Base-by-base conservation (phyloP, 2,329 filamentous ascomycete species). In the Monosporascus sp. region DNA sequence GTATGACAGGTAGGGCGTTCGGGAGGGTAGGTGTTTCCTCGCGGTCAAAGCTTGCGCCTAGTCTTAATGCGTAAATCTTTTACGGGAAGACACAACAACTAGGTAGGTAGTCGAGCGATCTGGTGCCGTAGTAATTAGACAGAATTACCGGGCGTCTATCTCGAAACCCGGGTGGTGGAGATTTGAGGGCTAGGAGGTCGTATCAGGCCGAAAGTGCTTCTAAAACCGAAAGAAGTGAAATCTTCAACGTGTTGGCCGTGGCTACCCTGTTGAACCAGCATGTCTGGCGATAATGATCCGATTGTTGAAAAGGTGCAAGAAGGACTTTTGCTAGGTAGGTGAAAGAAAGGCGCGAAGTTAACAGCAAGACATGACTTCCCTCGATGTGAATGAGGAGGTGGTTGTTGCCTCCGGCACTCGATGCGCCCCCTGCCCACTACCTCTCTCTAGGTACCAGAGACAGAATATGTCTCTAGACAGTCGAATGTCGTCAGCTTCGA, bases 251-350 rank as follows among this genome's bases (percentile, higher is more conserved):
- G 37, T 47, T 52, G 54, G n/a, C 51, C 44, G 46, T 39, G 45
- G 44, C 49, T 57, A 46, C 20, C 43, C 43, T 20, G 50, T 51
- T 27, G 52, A 51, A 52, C 27, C 44, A 51, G 56, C 58, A 60
- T 60, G 22, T 58, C 56, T 51, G 48, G 50, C 37, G 41, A 52
- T 35, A 43, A 43, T 31, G 37, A 44, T 31, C 45, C 47, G 50
- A 27, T 47, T 47, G 37, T 41, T 49, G 43, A 52, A 49, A 37
- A 47, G 43, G 24, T 35, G 11, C 11, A 22, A 35, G 35, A 54
- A n/a, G 43, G 49, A 14, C 9, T 35, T 35, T 35, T 35, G 9
- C 31, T 5, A 20, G 39, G 18, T 24, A 20, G 39, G 39, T 24
- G 39, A 24, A 20, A 20, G 39, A 20, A 20, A 43, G 18, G 9